phyloP scores from a whole-genome alignment of 2,329 filamentous ascomycete species.

The Aspergillus flavus region DNA sequence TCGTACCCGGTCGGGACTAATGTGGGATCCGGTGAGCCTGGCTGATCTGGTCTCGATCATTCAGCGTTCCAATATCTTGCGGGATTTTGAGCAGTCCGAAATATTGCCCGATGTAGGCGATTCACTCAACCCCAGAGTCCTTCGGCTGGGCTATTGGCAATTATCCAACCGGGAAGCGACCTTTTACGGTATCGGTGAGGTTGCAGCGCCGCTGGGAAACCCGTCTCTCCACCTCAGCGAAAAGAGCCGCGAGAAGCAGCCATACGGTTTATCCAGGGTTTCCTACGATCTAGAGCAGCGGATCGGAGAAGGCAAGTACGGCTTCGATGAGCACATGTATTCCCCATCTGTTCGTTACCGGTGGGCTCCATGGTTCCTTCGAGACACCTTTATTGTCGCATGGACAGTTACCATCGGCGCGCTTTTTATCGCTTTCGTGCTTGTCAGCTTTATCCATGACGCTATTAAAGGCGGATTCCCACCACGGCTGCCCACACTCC shows the following conservation, averaged over 20 bases:
- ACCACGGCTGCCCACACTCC: constrained; percentile 65
- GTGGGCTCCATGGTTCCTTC: constrained; percentile 77
- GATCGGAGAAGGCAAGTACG: constrained; percentile 37
- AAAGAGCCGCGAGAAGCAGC: constrained; percentile 33
- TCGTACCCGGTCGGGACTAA: constrained; percentile 69
- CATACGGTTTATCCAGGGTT: constrained; percentile 36
- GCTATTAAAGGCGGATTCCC: constrained; percentile 70
- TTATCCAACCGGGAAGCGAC: constrained; percentile 67
- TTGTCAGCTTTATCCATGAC: constrained; percentile 75
- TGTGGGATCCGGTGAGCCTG: constrained; percentile 82
- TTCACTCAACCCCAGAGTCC: constrained; percentile 59
- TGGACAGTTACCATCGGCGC: constrained; percentile 64
- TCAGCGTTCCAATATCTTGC: constrained; percentile 75
- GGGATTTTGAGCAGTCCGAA: constrained; percentile 71
- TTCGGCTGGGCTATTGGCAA: constrained; percentile 86
- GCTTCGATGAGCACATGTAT: constrained; percentile 55
- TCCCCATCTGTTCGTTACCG: constrained; percentile 60
- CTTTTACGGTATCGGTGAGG: constrained; percentile 79
- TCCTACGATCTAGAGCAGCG: constrained; percentile 43
- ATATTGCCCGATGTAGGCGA: constrained; percentile 52
- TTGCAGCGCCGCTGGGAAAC: constrained; percentile 55
- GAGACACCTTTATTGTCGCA: constrained; percentile 64
- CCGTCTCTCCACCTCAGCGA: constrained; percentile 36
- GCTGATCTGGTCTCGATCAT: constrained; percentile 80
- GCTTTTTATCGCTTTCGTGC: constrained; percentile 70